Evolutionary conservation across 2,329 filamentous ascomycete genomes (phyloP), one percentile per base, ranked within the genome.

Genomic region (Thelonectria olida): DNA sequence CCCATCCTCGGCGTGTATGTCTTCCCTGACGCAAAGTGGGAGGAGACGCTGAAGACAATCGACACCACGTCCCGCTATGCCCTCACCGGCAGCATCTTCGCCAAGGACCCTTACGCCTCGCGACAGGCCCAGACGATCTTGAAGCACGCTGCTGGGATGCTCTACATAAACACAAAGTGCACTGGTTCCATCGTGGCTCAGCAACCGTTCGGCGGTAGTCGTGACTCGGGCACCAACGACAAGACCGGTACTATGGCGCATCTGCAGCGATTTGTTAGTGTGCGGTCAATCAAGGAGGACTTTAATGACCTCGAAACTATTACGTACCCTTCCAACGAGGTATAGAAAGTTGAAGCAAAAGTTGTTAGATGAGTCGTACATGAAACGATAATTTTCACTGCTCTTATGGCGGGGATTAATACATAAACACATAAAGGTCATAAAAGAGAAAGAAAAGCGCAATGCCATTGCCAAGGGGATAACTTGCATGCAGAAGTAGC

Each of bases 71-170:
- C 67, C 1, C 55, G 64, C 8, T 69, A 69, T 9, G 69, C 68
- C 12, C 81, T 93, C 22, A 92, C 90, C 0, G 90, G 90, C 4
- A 84, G 88, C 48, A 81, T 93, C 34, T 93, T 92, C 73, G 89
- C 90, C 1, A 78, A 83, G 56, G 89, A 92, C 72, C 80, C 89
- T 13, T 77, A 82, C 9, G 88, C 83, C 4, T 79, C 92, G 41
- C 82, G 86, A 17, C 81, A 81, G 49, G 90, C 90, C 0, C 89
- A 92, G 73, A 84, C 90, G 54, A 82, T 81, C 44, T 78, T 93
- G 42, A 81, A 88, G 52, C 85, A 92, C 70, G 79, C 88, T 0
- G 90, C 90, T 0, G 90, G 90, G 13, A 92, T 67, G 62, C 41
- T 67, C 0, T 67, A 92, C 78, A 92, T 92, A 71, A 92, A 92